These are phyloP conservation scores for Elaeis guineensis DNA, from an alignment of 176 grass and related monocot genomes.

Conservation along the genomic window DNA sequence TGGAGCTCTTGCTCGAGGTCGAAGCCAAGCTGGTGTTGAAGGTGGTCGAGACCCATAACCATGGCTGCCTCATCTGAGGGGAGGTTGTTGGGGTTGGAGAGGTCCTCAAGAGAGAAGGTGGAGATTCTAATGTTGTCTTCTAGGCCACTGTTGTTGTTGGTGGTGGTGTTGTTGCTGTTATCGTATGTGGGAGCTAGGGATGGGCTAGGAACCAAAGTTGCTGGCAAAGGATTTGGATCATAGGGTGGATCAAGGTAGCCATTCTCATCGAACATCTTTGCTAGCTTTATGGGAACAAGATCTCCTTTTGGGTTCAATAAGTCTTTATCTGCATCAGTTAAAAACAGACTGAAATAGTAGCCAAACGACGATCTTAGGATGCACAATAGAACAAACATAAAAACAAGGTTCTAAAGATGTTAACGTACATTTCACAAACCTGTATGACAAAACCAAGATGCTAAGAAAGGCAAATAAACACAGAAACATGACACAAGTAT, in stretches of 20 bases:
- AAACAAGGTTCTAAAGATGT: no score
- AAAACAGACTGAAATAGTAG: no score
- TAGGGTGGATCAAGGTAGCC: conserved; percentile 39
- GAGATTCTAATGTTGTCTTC: conserved; percentile 28
- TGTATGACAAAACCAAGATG: no score
- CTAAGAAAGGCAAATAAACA: no score
- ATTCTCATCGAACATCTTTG: conserved; percentile 50
- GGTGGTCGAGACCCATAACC: conserved; percentile 4
- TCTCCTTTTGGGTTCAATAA: neutral
- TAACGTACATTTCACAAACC: no score
- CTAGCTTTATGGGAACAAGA: neutral
- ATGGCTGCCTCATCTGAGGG: conserved; percentile 24
- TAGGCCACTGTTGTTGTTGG: no score
- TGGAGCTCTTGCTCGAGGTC: conserved; percentile 45
- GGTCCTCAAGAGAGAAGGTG: conserved; percentile 41
- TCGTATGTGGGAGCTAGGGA: conserved; percentile 35
- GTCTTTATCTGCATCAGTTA: neutral
- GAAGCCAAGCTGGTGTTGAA: conserved; percentile 29
- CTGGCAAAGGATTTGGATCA: conserved; percentile 41
- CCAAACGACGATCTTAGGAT: no score
- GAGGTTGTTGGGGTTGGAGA: conserved; percentile 30
- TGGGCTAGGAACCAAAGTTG: conserved; percentile 35
- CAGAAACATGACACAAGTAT: no score
- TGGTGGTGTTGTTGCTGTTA: conserved; percentile 14
- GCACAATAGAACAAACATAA: no score